Conservation (phyloP, 441 rosid species). For the Pelargonium exstipulatum region DNA sequence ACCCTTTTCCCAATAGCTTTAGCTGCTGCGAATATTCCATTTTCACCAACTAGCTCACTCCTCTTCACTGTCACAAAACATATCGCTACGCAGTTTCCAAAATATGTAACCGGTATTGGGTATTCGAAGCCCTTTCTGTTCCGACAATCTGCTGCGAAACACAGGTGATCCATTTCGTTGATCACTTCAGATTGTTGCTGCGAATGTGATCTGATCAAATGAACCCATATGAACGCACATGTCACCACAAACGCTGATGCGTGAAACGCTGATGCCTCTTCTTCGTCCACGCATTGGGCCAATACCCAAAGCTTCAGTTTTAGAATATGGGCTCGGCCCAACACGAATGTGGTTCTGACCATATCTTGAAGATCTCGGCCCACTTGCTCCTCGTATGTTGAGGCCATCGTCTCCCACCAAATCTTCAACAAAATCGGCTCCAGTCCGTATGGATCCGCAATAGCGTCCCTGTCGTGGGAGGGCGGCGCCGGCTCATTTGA, state of each 20-base stretch:
- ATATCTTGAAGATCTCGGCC: conserved; percentile 8
- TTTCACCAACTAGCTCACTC: not conserved
- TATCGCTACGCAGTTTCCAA: not conserved
- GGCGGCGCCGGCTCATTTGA: not conserved
- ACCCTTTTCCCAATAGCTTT: not conserved
- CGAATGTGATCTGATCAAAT: conserved; percentile 22
- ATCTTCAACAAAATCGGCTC: conserved; percentile 23
- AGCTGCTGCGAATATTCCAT: not conserved
- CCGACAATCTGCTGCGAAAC: not conserved
- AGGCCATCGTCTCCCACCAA: conserved; percentile 13
- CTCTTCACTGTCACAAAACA: not conserved
- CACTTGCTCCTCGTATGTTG: not conserved
- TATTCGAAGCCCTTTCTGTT: not conserved
- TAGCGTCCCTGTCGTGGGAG: not conserved
- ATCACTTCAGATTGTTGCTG: not conserved
- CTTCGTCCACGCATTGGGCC: not conserved
- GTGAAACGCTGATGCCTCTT: not conserved
- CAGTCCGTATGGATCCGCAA: not conserved
- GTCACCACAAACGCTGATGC: conserved; percentile 27
- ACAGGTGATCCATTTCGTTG: not conserved
- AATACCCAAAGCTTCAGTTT: conserved; percentile 24
- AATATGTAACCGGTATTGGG: not conserved
- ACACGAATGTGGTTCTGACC: conserved; percentile 18
- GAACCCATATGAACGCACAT: conserved; percentile 31
- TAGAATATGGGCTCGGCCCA: conserved; percentile 11